These are phyloP conservation scores for Malassezia equina DNA, from an alignment of 1,284 basidiomycete species.

Conservation along the genomic window DNA sequence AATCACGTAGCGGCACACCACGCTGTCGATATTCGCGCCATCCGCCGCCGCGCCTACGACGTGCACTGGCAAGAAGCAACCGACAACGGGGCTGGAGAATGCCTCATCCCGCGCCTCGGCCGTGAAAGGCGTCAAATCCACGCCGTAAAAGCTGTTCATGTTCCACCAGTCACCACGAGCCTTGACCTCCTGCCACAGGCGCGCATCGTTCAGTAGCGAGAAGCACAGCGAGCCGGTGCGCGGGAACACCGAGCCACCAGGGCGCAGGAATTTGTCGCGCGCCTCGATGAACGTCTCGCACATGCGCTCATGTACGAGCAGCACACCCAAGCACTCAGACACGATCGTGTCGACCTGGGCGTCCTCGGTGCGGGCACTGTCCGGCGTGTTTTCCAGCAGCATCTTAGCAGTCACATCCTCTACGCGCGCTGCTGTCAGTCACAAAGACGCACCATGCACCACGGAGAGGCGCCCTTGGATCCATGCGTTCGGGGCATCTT, in stretches of 20 bases:
- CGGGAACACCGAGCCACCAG: conserved; percentile 51
- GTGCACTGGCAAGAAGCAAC: conserved; percentile 31
- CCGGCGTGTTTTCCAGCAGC: not conserved
- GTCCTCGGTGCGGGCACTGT: not conserved
- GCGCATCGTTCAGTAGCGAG: conserved; percentile 51
- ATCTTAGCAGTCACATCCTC: conserved; percentile 33
- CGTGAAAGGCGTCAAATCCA: conserved; percentile 38
- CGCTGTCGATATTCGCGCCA: conserved; percentile 4
- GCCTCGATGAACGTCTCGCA: conserved; percentile 52
- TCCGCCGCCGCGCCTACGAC: conserved; percentile 27
- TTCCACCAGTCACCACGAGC: conserved; percentile 18
- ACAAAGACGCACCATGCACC: not conserved
- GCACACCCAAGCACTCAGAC: conserved; percentile 53
- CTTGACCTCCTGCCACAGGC: conserved; percentile 49
- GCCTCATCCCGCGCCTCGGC: conserved; percentile 31
- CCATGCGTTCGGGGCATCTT: conserved; percentile 26
- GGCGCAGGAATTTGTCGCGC: conserved; percentile 50
- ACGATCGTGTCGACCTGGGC: conserved; percentile 52
- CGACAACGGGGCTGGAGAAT: conserved; percentile 36
- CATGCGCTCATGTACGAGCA: conserved; percentile 54
- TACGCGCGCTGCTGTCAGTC: conserved; percentile 22
- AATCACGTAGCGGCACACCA: conserved; percentile 23
- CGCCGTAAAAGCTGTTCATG: conserved; percentile 35
- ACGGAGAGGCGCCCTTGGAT: conserved; percentile 22
- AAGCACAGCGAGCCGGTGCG: conserved; percentile 51